A percentile compares a stretch with the other conserved stretches of the same genome.
phyloP scores from a whole-genome alignment of 176 grass and related monocot species.

The Oryza punctata region DNA sequence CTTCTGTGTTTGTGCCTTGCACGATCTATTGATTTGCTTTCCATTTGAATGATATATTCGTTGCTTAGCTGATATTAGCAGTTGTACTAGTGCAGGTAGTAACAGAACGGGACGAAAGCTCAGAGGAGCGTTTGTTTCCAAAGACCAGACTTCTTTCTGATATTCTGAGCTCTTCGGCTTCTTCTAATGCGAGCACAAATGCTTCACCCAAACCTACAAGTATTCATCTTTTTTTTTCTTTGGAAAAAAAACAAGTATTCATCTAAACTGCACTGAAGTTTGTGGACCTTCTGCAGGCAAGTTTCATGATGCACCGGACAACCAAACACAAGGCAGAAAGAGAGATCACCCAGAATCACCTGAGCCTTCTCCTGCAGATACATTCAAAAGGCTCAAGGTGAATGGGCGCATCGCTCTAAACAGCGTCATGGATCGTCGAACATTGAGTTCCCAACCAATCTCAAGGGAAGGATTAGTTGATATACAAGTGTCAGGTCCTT shows the following conservation, averaged over 20 bases:
- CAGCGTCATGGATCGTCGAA: not conserved
- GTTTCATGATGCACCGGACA: not conserved
- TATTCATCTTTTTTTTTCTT: too few species aligned
- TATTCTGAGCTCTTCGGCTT: slow-evolving; percentile 7
- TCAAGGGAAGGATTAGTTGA: not conserved
- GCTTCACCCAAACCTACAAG: not conserved
- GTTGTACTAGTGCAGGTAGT: slow-evolving; percentile 24
- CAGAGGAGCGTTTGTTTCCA: slow-evolving; percentile 35
- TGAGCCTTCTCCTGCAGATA: slow-evolving; percentile 14
- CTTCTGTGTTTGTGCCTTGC: not conserved
- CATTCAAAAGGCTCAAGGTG: slow-evolving; percentile 22
- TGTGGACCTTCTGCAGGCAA: not conserved
- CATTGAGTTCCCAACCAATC: not conserved
- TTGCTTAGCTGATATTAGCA: not conserved
- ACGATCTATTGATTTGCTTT: not conserved
- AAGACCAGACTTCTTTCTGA: slow-evolving; percentile 39
- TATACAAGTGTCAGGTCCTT: not conserved
- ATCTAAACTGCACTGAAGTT: slow-evolving; percentile 1
- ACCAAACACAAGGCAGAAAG: not conserved
- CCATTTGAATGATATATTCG: not conserved
- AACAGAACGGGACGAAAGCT: slow-evolving; percentile 20
- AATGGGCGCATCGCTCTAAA: slow-evolving; percentile 41
- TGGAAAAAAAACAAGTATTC: not conserved
- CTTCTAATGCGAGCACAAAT: not conserved
- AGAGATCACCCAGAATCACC: slow-evolving; percentile 20